phyloP scores from a whole-genome alignment of 352 stramenopile species.

The Globisporangium abappressorium region DNA sequence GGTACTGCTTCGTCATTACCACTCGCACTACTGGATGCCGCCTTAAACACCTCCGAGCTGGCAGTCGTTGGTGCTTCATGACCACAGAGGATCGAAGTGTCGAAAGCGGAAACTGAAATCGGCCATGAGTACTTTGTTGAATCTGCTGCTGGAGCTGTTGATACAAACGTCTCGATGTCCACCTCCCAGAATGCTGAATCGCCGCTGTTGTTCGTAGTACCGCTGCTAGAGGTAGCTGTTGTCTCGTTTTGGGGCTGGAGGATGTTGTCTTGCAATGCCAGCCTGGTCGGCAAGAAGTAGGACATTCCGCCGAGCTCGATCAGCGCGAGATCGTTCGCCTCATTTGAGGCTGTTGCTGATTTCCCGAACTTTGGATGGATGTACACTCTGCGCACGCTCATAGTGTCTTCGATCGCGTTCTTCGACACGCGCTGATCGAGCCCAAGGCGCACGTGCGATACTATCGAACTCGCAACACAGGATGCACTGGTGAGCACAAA shows the following conservation, averaged over 20 bases:
- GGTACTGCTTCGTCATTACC: background rate
- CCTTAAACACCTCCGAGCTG: background rate
- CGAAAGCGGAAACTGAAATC: background rate
- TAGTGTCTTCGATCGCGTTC: conserved; percentile 1
- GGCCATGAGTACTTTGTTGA: conserved; percentile 5
- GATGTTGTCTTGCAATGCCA: conserved; percentile 5
- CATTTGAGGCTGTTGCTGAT: background rate
- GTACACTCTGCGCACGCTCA: conserved; percentile 9
- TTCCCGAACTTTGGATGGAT: conserved; percentile 3
- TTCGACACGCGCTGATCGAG: background rate
- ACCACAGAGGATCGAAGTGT: background rate
- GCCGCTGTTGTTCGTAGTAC: background rate
- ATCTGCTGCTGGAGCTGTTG: background rate
- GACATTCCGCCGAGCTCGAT: conserved; percentile 12
- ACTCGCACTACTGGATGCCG: background rate
- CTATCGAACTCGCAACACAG: background rate
- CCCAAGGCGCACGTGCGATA: conserved; percentile 8
- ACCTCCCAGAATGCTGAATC: background rate
- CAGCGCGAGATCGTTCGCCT: conserved; percentile 7
- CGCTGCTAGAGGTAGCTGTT: background rate
- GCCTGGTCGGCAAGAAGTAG: conserved; percentile 8
- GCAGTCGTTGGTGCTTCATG: background rate
- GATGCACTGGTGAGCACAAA: conserved; percentile 9
- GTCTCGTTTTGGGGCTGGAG: background rate
- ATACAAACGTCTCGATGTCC: background rate